Conservation (phyloP, 1,284 basidiomycete genomes). For the Fomes fomentarius region DNA sequence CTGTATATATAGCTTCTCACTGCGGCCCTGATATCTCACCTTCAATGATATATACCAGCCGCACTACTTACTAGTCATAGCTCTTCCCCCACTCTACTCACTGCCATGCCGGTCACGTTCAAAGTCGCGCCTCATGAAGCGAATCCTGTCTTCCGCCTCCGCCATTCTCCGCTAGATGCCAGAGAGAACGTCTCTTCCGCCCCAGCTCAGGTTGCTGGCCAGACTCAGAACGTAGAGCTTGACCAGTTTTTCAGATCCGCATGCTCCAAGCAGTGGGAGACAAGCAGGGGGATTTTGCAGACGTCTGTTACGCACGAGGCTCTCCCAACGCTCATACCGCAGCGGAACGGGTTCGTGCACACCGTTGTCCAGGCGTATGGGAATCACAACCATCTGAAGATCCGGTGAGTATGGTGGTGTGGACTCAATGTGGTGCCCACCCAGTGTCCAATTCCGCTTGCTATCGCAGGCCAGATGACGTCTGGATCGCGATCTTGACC, state of each 20-base stretch:
- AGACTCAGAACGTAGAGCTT: not conserved
- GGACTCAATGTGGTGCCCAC: too few relatives aligned
- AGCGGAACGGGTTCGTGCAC: slow-evolving; percentile 37
- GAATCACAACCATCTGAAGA: slow-evolving; percentile 38
- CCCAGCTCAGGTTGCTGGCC: too few relatives aligned
- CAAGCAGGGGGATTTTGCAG: slow-evolving; percentile 16
- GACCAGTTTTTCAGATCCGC: not conserved
- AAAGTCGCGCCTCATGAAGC: too few relatives aligned
- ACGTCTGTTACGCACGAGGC: slow-evolving; percentile 12
- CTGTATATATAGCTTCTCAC: too few relatives aligned
- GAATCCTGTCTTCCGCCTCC: too few relatives aligned
- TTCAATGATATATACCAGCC: too few relatives aligned
- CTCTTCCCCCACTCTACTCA: not conserved
- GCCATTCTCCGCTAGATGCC: too few relatives aligned
- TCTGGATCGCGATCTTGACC: slow-evolving; percentile 11
- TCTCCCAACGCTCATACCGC: slow-evolving; percentile 7
- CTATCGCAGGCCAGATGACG: slow-evolving; percentile 47
- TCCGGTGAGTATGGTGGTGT: slow-evolving; percentile 7
- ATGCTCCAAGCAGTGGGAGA: not conserved
- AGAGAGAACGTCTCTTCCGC: too few relatives aligned
- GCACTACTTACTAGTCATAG: too few relatives aligned
- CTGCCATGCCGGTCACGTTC: too few relatives aligned
- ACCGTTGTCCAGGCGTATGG: slow-evolving; percentile 43
- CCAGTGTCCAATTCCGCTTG: not conserved
- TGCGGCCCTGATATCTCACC: too few relatives aligned